Conservation (phyloP, 2,329 filamentous ascomycete species). For the Colletotrichum noveboracense region DNA sequence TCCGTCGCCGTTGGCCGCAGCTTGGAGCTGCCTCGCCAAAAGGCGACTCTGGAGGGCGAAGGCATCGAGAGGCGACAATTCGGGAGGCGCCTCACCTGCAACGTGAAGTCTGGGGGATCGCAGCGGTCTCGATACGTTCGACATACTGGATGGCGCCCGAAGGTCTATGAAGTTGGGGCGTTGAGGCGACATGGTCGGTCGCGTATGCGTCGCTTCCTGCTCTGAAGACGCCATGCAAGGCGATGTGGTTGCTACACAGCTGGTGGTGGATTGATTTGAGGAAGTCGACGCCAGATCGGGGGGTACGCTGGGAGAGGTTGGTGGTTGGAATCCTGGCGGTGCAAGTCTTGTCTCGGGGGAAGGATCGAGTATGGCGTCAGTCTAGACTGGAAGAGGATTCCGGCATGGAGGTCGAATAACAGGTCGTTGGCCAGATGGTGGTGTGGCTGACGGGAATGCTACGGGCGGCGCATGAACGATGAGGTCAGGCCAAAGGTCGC, state of each 20-base stretch:
- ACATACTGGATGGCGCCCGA: slow-evolving; percentile 55
- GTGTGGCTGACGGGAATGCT: slow-evolving; percentile 20
- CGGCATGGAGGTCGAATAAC: slow-evolving; percentile 5
- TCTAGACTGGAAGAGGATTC: slow-evolving; percentile 6
- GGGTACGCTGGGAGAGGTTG: slow-evolving; percentile 10
- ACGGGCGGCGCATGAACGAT: slow-evolving; percentile 18
- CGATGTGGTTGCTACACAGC: background rate
- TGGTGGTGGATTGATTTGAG: background rate
- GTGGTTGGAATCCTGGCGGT: slow-evolving; percentile 19
- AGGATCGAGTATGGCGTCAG: slow-evolving; percentile 26
- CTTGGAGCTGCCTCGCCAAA: slow-evolving; percentile 85
- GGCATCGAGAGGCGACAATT: slow-evolving; percentile 92
- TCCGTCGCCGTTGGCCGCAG: slow-evolving; percentile 72
- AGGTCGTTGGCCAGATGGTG: slow-evolving; percentile 2
- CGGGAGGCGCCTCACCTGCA: slow-evolving; percentile 83
- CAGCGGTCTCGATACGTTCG: slow-evolving; percentile 57
- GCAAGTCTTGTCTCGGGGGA: slow-evolving; percentile 23
- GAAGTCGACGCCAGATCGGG: background rate
- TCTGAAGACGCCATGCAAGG: slow-evolving; percentile 9
- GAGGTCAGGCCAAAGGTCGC: slow-evolving; percentile 25
- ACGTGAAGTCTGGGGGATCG: slow-evolving; percentile 78
- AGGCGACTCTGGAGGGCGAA: slow-evolving; percentile 91
- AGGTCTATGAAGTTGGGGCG: slow-evolving; percentile 66
- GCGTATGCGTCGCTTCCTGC: background rate
- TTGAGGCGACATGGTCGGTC: slow-evolving; percentile 50